Conservation (phyloP, 2,329 filamentous ascomycete species). For the Didymosphaeria variabile region DNA sequence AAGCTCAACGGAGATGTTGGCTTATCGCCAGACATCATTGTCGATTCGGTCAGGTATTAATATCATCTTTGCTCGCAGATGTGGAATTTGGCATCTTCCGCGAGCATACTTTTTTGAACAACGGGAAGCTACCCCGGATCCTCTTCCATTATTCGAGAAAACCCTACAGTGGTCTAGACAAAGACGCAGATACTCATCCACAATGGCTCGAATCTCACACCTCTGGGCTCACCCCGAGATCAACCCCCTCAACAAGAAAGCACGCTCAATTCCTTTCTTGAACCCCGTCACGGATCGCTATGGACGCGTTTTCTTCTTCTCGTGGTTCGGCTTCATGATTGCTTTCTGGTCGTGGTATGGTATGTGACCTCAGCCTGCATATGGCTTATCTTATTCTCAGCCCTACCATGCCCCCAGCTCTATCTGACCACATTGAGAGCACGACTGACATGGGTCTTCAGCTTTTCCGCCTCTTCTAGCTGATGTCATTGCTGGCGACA, state of each 20-base stretch:
- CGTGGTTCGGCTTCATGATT: slow-evolving; percentile 84
- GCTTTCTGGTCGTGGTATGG: slow-evolving; percentile 79
- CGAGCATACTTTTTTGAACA: not conserved
- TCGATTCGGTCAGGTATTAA: slow-evolving; percentile 3
- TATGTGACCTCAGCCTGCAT: slow-evolving; percentile 18
- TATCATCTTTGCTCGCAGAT: slow-evolving; percentile 7
- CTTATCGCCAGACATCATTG: slow-evolving; percentile 12
- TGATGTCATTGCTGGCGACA: slow-evolving; percentile 76
- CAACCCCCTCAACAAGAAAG: slow-evolving; percentile 84
- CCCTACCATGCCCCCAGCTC: not conserved
- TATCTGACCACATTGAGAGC: not conserved
- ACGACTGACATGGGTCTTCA: slow-evolving; percentile 14
- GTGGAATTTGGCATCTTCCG: not conserved
- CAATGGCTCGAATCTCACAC: slow-evolving; percentile 28
- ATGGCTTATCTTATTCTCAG: slow-evolving; percentile 18
- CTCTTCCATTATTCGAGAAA: not conserved
- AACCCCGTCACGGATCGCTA: slow-evolving; percentile 78
- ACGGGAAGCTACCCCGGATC: not conserved
- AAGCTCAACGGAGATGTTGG: slow-evolving; percentile 25
- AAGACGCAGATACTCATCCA: slow-evolving; percentile 1
- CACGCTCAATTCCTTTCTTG: slow-evolving; percentile 76
- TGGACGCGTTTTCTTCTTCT: slow-evolving; percentile 87
- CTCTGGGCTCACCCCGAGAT: slow-evolving; percentile 67
- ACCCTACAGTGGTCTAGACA: not conserved
- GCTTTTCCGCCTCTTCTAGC: slow-evolving; percentile 44